Base-by-base conservation (phyloP, 192 early-diverging fungal genomes). In the Gryganskiella cystojenkinii region DNA sequence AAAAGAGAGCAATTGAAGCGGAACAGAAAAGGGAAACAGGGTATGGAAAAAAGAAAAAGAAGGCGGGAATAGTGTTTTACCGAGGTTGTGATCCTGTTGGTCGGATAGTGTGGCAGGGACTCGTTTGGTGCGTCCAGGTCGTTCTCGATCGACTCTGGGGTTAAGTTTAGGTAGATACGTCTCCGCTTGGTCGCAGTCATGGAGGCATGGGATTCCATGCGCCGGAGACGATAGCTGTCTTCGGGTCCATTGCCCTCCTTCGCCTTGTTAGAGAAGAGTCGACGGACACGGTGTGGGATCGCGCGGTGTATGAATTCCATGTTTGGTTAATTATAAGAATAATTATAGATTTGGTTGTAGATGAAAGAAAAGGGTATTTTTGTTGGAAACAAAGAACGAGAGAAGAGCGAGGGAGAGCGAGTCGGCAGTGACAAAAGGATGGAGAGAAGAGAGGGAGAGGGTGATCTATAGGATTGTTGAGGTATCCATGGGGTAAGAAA, bases 251-350 rank as follows among this genome's bases (percentile, higher is more conserved):
- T 52, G 53, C 66, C 74, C 25, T 63, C 66, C 25, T 64, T 69
- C 9, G 54, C 17, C 47, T 68, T 68, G 35, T 43, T 33, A 14
- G 59, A 31, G 50, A 78, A 60, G 3, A 78, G 61, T 3, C 74
- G 59, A 10, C 74, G 74, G 49, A 78, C 54, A 27, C 67, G 66
- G 46, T 62, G 66, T 10, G 74, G 74, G n/a, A 78, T 49, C 7
- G 74, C 74, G n/a, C 74, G 74, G 50, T 78, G 55, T 46, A 78
- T 30, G 28, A 78, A 78, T 15, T 78, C 74, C 74, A 78, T 78
- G n/a, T n/a, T n/a, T n/a, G n/a, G n/a, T n/a, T n/a, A n/a, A n/a
- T n/a, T n/a, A n/a, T n/a, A n/a, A n/a, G n/a, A n/a, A n/a, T n/a
- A n/a, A n/a, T n/a, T n/a, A n/a, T n/a, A n/a, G n/a, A n/a, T n/a